phyloP scores from a whole-genome alignment of 352 stramenopile genomes.

The Pythium myriotylum region DNA sequence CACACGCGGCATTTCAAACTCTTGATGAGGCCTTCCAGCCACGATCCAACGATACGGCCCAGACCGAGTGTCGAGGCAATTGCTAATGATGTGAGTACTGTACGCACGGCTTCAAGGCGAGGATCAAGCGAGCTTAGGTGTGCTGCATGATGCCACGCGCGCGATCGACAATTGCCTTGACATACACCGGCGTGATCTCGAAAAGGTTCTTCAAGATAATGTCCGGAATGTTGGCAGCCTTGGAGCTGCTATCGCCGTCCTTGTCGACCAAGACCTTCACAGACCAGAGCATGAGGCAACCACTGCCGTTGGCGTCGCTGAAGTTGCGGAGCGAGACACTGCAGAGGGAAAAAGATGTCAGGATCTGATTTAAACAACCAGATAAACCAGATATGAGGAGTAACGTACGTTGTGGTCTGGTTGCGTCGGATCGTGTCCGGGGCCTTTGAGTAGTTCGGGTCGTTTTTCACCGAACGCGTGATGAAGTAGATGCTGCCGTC shows the following conservation, averaged over 20 bases:
- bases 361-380: no score
- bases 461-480: constrained; percentile 61
- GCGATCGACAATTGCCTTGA: constrained; percentile 83
- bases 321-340: constrained; percentile 84
- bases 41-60: neutral
- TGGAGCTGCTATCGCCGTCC: constrained; percentile 68
- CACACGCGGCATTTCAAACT: neutral
- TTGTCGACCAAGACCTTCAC: constrained; percentile 84
- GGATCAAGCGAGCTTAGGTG: constrained; percentile 7
- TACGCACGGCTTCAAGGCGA: constrained; percentile 1
- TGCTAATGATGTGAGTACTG: neutral
- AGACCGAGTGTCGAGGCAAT: no score
- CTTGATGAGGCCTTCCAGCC: neutral
- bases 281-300: constrained; percentile 80
- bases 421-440: constrained; percentile 75
- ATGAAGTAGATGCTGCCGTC: constrained; percentile 76
- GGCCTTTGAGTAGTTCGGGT: constrained; percentile 71
- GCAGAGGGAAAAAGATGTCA: constrained; percentile 5
- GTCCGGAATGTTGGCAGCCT: constrained; percentile 81
- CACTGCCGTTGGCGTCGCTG: constrained; percentile 65
- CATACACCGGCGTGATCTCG: constrained; percentile 81
- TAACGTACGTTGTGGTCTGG: constrained; percentile 66
- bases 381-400: no score
- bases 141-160: constrained; percentile 44
- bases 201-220: constrained; percentile 91